Percentiles rank a stretch among this genome's conserved stretches.
Conservation (phyloP, 495 filamentous ascomycete species). For the Aspergillus coremiiformis region DNA sequence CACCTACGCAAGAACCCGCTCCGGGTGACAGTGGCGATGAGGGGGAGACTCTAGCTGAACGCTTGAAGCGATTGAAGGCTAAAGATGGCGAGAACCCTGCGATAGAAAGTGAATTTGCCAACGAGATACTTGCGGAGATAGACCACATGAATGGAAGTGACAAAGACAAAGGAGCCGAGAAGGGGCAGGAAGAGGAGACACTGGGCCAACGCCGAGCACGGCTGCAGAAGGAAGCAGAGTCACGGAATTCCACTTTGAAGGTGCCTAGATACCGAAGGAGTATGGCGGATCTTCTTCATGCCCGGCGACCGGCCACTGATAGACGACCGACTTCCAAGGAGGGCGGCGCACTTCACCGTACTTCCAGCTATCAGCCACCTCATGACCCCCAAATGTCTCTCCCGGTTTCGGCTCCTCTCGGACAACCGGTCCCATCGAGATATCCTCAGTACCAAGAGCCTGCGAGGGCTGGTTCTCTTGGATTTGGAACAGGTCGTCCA, state of each 20-base stretch:
- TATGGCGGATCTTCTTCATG: constrained; percentile 62
- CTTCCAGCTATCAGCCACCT: constrained; percentile 7
- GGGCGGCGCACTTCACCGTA: constrained; percentile 10
- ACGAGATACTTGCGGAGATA: constrained; percentile 68
- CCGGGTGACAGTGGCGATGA: constrained; percentile 48
- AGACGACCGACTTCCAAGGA: constrained; percentile 26
- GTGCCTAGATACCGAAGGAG: constrained; percentile 43
- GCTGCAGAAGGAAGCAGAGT: constrained; percentile 64
- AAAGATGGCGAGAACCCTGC: constrained; percentile 45
- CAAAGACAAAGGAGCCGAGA: constrained; percentile 9
- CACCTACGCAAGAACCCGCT: constrained; percentile 11
- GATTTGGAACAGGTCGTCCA: constrained; percentile 21
- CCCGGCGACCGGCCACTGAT: constrained; percentile 41
- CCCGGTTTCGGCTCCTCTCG: constrained; percentile 20
- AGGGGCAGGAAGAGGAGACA: constrained; percentile 64
- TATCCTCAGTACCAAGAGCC: constrained; percentile 14
- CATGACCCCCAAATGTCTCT: constrained; percentile 28
- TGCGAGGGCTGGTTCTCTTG: constrained; percentile 19
- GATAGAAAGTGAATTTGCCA: constrained; percentile 69
- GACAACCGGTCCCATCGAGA: constrained; percentile 8
- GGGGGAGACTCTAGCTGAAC: constrained; percentile 71
- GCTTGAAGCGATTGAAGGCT: constrained; percentile 60
- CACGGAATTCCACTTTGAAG: constrained; percentile 24
- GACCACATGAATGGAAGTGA: constrained; percentile 40
- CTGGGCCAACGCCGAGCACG: constrained; percentile 78